Evolutionary conservation across 1,284 basidiomycete species (phyloP), one percentile per base, ranked within the genome.

Genomic region (Cystobasidiaceae sp.): DNA sequence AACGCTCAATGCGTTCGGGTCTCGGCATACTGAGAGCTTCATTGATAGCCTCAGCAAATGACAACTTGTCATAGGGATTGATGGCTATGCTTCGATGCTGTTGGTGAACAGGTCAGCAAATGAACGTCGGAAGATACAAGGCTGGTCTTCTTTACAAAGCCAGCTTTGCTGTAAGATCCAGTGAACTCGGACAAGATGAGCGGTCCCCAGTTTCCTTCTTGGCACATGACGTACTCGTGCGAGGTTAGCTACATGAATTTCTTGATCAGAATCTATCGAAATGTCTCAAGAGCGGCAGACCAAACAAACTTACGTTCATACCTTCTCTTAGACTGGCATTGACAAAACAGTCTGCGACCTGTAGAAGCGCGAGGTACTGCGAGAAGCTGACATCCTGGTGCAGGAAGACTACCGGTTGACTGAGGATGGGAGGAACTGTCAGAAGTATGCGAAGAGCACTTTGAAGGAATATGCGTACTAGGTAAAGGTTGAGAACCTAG

Each of bases 331-430:
- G 77, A 74, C 85, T 87, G 2, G 88, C 88, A 28, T 90, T 86
- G 71, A 92, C 79, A 76, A 93, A 93, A n/a, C 86, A 88, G 76
- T 93, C 90, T 0, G 88, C 90, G 4, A 88, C 85, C 2, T 82
- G 89, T 49, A 92, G 79, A 34, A 92, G 79, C 8, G 88, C 90
- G 15, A 92, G 81, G 75, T 93, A 93, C 74, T 92, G 89, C 69
- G 82, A 84, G 75, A 92, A 92, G 3, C 87, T 91, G 67, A 93
- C 80, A 72, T 92, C 90, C 71, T 89, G 86, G 73, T 91, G 90
- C 54, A 93, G 76, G 78, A 93, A 91, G 19, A 93, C 87, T 54
- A 92, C 83, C 3, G 90, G 90, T 75, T 90, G 88, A 75, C 91
- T 93, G 0, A 90, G 66, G 92, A 39, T n/a, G 33, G 5, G 19